Evolutionary conservation across 2,329 filamentous ascomycete species (phyloP).

Genomic region (Geosmithia morbida): DNA sequence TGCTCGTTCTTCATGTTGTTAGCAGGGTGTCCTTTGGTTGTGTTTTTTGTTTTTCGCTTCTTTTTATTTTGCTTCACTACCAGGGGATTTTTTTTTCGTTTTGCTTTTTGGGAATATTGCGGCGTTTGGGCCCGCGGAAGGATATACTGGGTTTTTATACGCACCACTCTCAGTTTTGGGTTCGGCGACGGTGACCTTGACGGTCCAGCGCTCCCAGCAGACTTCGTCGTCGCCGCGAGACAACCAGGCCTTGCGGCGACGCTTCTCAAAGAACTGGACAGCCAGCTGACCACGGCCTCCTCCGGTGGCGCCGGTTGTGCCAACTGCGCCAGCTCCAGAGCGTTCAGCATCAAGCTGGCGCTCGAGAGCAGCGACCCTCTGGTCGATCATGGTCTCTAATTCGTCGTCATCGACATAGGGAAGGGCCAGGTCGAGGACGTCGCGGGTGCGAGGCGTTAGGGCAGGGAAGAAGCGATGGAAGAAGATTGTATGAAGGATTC

Average conservation of each 20-base stretch:
- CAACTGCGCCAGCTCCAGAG: conserved; percentile 9
- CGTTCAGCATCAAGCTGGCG: conserved; percentile 57
- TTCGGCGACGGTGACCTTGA: conserved; percentile 86
- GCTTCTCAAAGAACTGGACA: conserved; percentile 92
- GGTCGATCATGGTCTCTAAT: conserved; percentile 86
- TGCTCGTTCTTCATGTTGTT: conserved; percentile 42
- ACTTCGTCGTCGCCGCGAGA: conserved; percentile 79
- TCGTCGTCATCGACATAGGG: conserved; percentile 83
- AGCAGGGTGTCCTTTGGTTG: background rate
- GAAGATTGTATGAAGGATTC: conserved; percentile 92
- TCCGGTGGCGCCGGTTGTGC: conserved; percentile 4
- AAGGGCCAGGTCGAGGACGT: conserved; percentile 80
- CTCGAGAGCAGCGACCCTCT: conserved; percentile 65
- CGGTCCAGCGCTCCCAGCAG: conserved; percentile 92
- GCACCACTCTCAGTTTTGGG: conserved; percentile 77
- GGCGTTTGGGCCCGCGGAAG: background rate
- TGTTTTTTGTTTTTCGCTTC: background rate
- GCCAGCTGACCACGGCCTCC: conserved; percentile 65
- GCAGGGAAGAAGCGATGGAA: conserved; percentile 96
- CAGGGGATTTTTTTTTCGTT: background rate
- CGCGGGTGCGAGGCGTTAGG: conserved; percentile 66
- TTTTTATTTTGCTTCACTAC: background rate
- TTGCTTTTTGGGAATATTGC: background rate
- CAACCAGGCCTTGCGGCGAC: conserved; percentile 63
- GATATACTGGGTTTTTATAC: conserved; percentile 11